phyloP scores from a whole-genome alignment of 495 filamentous ascomycete genomes.

The Pyrenopolyporus hunteri region DNA sequence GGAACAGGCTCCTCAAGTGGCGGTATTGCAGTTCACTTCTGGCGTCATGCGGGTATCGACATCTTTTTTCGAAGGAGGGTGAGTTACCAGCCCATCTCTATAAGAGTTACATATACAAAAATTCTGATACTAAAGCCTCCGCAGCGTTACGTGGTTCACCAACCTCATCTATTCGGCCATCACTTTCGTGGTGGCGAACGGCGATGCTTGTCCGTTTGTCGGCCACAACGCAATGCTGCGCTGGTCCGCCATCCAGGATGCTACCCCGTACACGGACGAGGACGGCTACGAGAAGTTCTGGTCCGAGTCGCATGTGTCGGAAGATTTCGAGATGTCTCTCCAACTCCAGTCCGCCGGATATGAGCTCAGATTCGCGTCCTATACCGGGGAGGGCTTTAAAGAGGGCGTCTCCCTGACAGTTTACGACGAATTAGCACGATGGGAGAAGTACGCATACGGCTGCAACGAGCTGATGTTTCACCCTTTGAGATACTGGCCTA shows the following conservation, averaged over 20 bases:
- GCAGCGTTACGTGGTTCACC: constrained; percentile 72
- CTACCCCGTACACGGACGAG: constrained; percentile 51
- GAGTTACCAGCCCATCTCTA: constrained; percentile 22
- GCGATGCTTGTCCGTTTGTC: constrained; percentile 72
- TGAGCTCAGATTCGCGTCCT: constrained; percentile 66
- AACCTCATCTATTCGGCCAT: constrained; percentile 75
- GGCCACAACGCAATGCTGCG: constrained; percentile 74
- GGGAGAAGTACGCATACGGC: constrained; percentile 81
- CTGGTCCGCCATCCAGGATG: constrained; percentile 71
- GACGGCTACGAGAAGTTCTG: constrained; percentile 68
- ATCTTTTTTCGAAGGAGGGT: constrained; percentile 66
- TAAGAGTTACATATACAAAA: background rate
- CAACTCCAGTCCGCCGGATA: constrained; percentile 69
- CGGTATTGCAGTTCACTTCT: constrained; percentile 70
- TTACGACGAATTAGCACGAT: constrained; percentile 75
- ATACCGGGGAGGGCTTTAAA: constrained; percentile 70
- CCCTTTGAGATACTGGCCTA: constrained; percentile 59
- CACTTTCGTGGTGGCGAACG: constrained; percentile 67
- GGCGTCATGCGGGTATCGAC: constrained; percentile 73
- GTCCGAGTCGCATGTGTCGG: constrained; percentile 75
- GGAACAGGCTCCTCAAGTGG: constrained; percentile 72
- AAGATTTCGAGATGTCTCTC: constrained; percentile 78
- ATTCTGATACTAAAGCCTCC: constrained; percentile 7
- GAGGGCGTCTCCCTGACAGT: constrained; percentile 78
- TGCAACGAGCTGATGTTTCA: constrained; percentile 70